Evolutionary conservation across 192 early-diverging fungal species (phyloP).

Genomic region (Entomortierella beljakovae): DNA sequence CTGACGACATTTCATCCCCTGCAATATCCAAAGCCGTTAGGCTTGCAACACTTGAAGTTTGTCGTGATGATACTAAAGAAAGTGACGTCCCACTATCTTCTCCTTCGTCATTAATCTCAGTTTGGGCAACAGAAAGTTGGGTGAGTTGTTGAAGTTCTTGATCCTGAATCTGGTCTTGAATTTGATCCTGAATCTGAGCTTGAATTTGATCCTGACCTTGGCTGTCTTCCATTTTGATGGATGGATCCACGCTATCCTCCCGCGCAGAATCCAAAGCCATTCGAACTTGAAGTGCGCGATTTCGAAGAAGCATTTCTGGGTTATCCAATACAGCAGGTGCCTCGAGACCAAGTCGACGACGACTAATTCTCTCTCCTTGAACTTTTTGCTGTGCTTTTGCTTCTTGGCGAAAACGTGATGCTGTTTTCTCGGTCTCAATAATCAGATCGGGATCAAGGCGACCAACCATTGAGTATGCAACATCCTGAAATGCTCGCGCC

Average conservation of each 20-base stretch:
- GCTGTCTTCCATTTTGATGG: constrained; percentile 4
- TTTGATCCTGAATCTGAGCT: background rate
- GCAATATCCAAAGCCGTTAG: background rate
- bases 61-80: constrained; percentile 12
- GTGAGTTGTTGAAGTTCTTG: background rate
- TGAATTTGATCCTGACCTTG: background rate
- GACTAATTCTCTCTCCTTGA: constrained; percentile 35
- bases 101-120: constrained; percentile 1
- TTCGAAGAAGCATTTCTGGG: constrained; percentile 35
- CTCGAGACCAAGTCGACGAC: constrained; percentile 43
- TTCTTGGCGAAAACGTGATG: constrained; percentile 42
- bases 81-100: constrained; percentile 32
- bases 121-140: background rate
- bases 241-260: constrained; percentile 8
- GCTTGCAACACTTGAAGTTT: constrained; percentile 6
- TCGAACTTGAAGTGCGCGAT: background rate
- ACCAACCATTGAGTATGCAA: constrained; percentile 32
- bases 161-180: constrained; percentile 2
- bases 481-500: constrained; percentile 47
- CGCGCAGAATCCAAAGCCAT: constrained; percentile 8
- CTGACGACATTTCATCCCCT: background rate
- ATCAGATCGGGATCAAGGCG: constrained; percentile 44
- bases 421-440: constrained; percentile 43
- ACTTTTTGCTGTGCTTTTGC: constrained; percentile 18
- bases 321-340: constrained; percentile 39